A percentile compares a stretch with the other conserved stretches of the same genome.
These are phyloP conservation scores for Pleurotus djamor DNA, from an alignment of 768 basidiomycete species.

Conservation along the genomic window DNA sequence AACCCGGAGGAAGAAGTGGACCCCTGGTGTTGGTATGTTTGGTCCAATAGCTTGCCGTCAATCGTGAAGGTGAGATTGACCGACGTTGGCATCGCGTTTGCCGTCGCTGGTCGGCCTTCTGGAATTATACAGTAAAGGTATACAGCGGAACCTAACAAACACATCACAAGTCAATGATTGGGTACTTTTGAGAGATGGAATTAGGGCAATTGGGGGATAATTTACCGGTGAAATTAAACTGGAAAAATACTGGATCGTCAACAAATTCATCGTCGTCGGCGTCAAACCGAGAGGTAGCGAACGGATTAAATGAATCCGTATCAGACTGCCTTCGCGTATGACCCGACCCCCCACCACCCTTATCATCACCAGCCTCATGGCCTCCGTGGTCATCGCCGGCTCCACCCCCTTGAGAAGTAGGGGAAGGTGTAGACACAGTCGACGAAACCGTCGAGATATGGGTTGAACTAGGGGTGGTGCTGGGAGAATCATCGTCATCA, in stretches of 20 bases:
- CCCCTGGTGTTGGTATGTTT: constrained; percentile 24
- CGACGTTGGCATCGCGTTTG: constrained; percentile 27
- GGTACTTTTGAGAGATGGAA: not conserved
- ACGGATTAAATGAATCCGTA: not conserved
- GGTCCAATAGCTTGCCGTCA: constrained; percentile 28
- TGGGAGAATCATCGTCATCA: constrained; percentile 16
- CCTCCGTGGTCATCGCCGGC: constrained; percentile 8
- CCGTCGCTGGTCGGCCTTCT: constrained; percentile 14
- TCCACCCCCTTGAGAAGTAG: constrained; percentile 1
- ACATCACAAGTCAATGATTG: not conserved
- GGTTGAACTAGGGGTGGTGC: too few species aligned
- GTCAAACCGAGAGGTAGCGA: constrained; percentile 17
- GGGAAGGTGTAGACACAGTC: not conserved
- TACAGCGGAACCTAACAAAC: constrained; percentile 40
- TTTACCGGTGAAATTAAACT: constrained; percentile 44
- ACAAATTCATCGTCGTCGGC: constrained; percentile 24
- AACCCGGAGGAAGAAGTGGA: constrained; percentile 23
- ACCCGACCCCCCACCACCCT: constrained; percentile 9
- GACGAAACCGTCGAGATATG: not conserved
- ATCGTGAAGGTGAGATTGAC: constrained; percentile 44
- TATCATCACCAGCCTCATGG: constrained; percentile 5
- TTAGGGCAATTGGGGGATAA: not conserved
- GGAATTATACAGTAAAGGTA: constrained; percentile 43
- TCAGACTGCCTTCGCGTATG: not conserved
- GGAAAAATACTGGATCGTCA: constrained; percentile 28